Evolutionary conservation across 148 eudicot species (phyloP).

Genomic region (Rhododendron henanense): DNA sequence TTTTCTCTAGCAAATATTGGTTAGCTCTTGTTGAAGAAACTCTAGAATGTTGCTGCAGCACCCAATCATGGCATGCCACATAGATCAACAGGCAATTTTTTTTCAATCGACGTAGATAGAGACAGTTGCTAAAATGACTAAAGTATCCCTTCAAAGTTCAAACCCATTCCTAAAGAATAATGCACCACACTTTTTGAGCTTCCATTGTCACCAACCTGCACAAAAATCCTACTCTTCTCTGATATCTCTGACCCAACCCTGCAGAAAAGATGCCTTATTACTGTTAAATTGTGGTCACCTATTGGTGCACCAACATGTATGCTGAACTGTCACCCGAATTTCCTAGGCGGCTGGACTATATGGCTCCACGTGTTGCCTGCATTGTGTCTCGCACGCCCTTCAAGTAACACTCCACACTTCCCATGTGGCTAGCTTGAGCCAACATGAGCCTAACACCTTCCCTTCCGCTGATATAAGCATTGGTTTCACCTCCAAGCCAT

Average conservation of each 20-base stretch:
- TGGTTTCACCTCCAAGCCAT: background rate
- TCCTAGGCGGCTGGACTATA: background rate
- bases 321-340: background rate
- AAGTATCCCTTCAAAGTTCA: background rate
- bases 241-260: background rate
- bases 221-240: background rate
- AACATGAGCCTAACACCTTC: background rate
- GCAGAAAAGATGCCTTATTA: background rate
- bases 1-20: background rate
- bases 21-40: background rate
- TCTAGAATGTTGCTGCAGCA: background rate
- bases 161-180: background rate
- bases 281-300: background rate
- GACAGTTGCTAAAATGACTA: background rate
- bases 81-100: background rate
- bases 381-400: background rate
- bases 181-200: background rate
- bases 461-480: background rate
- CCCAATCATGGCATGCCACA: background rate
- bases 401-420: slow-evolving; percentile 5
- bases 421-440: slow-evolving; percentile 4
- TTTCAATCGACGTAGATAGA: background rate
- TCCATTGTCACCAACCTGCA: background rate
- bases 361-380: background rate
- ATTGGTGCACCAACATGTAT: background rate